Evolutionary conservation across 805 yeast species (phyloP).

Genomic region (Sugiyamaella smithiae): DNA sequence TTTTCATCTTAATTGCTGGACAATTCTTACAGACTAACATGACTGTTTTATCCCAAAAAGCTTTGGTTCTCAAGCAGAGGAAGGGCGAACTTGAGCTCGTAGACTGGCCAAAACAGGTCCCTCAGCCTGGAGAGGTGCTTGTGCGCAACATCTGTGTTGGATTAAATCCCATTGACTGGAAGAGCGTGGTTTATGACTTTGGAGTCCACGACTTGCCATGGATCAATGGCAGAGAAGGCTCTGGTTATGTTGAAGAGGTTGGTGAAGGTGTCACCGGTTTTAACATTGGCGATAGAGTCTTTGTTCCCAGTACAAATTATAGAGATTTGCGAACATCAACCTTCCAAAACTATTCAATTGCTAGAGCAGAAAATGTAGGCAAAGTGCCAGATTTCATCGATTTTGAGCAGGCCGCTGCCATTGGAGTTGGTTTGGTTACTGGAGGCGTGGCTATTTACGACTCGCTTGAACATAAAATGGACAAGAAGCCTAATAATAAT

Average conservation of each 20-base stretch:
- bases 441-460: conserved; percentile 42
- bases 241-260: conserved; percentile 54
- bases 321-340: conserved; percentile 48
- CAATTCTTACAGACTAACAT: no score
- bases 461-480: conserved; percentile 24
- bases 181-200: conserved; percentile 44
- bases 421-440: conserved; percentile 54
- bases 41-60: conserved; percentile 7
- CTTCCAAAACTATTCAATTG: conserved; percentile 53
- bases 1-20: no score
- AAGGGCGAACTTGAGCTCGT: conserved; percentile 8
- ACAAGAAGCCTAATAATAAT: conserved; percentile 31
- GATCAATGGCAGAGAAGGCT: conserved; percentile 57
- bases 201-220: conserved; percentile 43
- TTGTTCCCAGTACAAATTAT: conserved; percentile 52
- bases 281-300: conserved; percentile 56
- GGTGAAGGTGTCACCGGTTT: conserved; percentile 43
- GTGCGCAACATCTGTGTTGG: conserved; percentile 55
- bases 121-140: conserved; percentile 36
- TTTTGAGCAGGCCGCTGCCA: conserved; percentile 63
- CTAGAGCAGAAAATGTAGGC: conserved; percentile 38
- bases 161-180: conserved; percentile 71
- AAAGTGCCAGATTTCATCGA: conserved; percentile 36
- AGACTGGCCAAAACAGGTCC: conserved; percentile 9
- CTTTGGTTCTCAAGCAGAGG: conserved; percentile 2